These are phyloP conservation scores for Pleurotus tuber-regium DNA, from an alignment of 768 basidiomycete genomes.

Conservation along the genomic window DNA sequence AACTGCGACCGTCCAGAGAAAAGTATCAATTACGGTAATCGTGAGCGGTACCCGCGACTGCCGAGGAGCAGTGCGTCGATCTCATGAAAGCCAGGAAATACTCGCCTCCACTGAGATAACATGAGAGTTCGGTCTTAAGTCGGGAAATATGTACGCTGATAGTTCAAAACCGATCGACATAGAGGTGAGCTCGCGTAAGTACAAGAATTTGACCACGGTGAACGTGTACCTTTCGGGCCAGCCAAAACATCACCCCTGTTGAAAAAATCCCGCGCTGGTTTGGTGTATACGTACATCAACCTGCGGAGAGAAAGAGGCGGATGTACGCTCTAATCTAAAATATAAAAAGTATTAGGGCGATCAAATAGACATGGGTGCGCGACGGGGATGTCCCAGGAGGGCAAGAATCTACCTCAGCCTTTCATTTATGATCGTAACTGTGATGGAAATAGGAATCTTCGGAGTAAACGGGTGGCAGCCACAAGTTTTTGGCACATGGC, in stretches of 20 bases:
- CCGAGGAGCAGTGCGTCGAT: conserved; percentile 1
- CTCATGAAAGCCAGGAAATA: conserved; percentile 6
- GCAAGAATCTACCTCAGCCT: background rate
- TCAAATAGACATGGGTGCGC: background rate
- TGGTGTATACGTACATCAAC: background rate
- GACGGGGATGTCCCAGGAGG: background rate
- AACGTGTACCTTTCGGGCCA: background rate
- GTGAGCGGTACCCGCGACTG: background rate
- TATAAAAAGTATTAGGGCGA: background rate
- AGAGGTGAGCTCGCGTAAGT: background rate
- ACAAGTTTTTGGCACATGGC: background rate
- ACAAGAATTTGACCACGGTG: background rate
- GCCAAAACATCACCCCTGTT: too few relatives aligned
- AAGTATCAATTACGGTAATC: background rate
- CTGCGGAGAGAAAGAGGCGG: background rate
- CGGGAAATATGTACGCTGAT: background rate
- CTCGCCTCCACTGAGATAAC: background rate
- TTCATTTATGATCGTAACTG: background rate
- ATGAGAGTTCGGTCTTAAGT: background rate
- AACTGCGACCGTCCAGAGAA: too few relatives aligned
- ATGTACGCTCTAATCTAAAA: background rate
- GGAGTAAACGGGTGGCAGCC: background rate
- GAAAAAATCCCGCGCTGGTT: too few relatives aligned
- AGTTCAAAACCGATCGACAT: background rate
- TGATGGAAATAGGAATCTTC: background rate